Base-by-base conservation (phyloP, 208 protist species). In the Acanthamoeba healyi region DNA sequence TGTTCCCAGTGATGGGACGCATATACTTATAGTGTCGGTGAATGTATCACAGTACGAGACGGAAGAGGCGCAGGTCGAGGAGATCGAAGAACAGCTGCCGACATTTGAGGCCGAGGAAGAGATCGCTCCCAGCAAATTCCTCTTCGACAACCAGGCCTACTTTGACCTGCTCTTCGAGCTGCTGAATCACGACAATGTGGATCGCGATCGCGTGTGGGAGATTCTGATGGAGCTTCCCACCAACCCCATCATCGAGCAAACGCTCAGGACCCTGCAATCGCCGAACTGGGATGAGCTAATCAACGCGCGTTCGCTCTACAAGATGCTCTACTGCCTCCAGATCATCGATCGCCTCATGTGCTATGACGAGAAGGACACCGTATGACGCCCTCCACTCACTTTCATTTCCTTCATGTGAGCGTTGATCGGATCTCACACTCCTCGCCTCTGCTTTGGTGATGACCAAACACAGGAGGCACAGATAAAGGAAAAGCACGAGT, bases 91-190 rank as follows among this genome's bases (percentile, higher is more conserved):
- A 22, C 38, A 87, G 44, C 7, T 36, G 40, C 44, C 77, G 15
- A n/a, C n/a, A 36, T 40, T 7, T 12, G 77, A 61, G 44, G 44
- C 32, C 14, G 70, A 46, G 70, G 56, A 91, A n/a, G 84, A 91
- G 38, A 72, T 91, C 24, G 17, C 56, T 4, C 84, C 84, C 22
- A 72, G 54, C 54, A 56, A 74, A 19, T 72, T 91, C 84, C 58
- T 91, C 19, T 63, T 51, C 34, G 42, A 91, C 34, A 91, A 91
- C 36, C 84, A 91, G 58, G 24, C 46, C 84, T 91, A 91, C 38
- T 91, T 91, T 26, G 84, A 91, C 26, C 46, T 74, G 49, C 54
- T 91, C 5, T 91, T 91, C n/a, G 84, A 91, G 84, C 58, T 91
- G 40, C 58, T 91, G 24, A 72, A 91, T 36, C 32, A 56, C 26